Conservation (phyloP, 768 basidiomycete genomes). For the Auricularia heimuer region DNA sequence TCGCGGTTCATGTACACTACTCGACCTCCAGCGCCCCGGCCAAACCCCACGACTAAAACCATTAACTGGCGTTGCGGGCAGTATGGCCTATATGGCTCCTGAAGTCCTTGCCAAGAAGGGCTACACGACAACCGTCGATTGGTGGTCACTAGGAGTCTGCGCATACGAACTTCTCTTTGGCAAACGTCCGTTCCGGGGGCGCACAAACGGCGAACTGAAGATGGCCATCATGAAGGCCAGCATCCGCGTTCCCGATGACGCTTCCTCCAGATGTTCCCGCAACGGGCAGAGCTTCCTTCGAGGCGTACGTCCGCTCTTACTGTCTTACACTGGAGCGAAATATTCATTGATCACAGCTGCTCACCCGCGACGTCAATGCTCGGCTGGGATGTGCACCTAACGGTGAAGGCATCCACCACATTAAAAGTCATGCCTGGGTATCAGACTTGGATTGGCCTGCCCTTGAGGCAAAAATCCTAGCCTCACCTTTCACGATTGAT, state of each 20-base stretch:
- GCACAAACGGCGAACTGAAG: slow-evolving; percentile 87
- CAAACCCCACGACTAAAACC: neutral
- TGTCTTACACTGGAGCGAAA: neutral
- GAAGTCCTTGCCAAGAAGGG: slow-evolving; percentile 84
- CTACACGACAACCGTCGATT: slow-evolving; percentile 90
- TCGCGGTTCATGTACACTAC: slow-evolving; percentile 72
- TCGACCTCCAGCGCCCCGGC: neutral
- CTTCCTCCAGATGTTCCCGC: slow-evolving; percentile 64
- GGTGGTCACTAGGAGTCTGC: slow-evolving; percentile 95
- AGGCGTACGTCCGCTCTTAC: slow-evolving; percentile 44
- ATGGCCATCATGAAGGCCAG: slow-evolving; percentile 81
- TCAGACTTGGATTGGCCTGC: slow-evolving; percentile 33
- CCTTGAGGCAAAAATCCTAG: slow-evolving; percentile 30
- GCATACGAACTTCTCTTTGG: slow-evolving; percentile 90
- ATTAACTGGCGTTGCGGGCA: slow-evolving; percentile 85
- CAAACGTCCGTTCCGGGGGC: slow-evolving; percentile 83
- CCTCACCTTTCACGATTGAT: slow-evolving; percentile 39
- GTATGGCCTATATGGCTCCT: slow-evolving; percentile 64
- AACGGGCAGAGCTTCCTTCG: slow-evolving; percentile 70
- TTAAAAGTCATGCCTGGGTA: slow-evolving; percentile 48
- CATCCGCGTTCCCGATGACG: slow-evolving; percentile 83
- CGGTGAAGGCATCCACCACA: slow-evolving; percentile 69
- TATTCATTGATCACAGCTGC: slow-evolving; percentile 40
- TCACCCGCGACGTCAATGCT: slow-evolving; percentile 75
- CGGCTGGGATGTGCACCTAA: slow-evolving; percentile 76